A percentile compares a stretch with the other conserved stretches of the same genome.
Evolutionary conservation across 2,329 filamentous ascomycete genomes (phyloP).

Genomic region (Ophiosphaerella korrae): DNA sequence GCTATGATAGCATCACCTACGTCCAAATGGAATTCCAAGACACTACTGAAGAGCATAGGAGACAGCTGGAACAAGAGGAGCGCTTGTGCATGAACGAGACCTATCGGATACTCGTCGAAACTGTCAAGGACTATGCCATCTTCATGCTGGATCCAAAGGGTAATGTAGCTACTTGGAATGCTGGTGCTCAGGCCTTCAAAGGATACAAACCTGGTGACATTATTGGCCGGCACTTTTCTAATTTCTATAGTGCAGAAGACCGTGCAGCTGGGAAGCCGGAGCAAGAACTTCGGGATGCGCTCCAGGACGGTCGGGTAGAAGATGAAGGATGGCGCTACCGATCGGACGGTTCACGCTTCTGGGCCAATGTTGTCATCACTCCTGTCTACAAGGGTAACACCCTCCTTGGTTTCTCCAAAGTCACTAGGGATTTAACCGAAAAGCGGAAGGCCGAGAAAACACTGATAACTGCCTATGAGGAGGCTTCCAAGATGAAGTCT

Average conservation of each 20-base stretch:
- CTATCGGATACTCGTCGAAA: conserved; percentile 66
- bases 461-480: conserved; percentile 63
- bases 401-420: conserved; percentile 64
- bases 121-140: conserved; percentile 67
- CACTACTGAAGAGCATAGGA: conserved; percentile 38
- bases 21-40: conserved; percentile 52
- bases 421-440: conserved; percentile 64
- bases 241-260: conserved; percentile 62
- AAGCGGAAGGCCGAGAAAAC: conserved; percentile 60
- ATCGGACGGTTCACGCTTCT: conserved; percentile 64
- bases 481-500: conserved; percentile 66
- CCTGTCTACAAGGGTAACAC: conserved; percentile 58
- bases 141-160: conserved; percentile 64
- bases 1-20: conserved; percentile 47
- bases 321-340: conserved; percentile 66
- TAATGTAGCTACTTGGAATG: conserved; percentile 64
- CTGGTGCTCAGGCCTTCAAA: conserved; percentile 61
- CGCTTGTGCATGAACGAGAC: conserved; percentile 56
- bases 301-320: conserved; percentile 62
- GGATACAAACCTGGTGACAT: conserved; percentile 61
- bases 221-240: conserved; percentile 63
- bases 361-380: conserved; percentile 65
- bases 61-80: conserved; percentile 50
- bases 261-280: conserved; percentile 56
- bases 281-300: conserved; percentile 57